Base-by-base conservation (phyloP, 352 stramenopile species). In the Globisporangium lucens region DNA sequence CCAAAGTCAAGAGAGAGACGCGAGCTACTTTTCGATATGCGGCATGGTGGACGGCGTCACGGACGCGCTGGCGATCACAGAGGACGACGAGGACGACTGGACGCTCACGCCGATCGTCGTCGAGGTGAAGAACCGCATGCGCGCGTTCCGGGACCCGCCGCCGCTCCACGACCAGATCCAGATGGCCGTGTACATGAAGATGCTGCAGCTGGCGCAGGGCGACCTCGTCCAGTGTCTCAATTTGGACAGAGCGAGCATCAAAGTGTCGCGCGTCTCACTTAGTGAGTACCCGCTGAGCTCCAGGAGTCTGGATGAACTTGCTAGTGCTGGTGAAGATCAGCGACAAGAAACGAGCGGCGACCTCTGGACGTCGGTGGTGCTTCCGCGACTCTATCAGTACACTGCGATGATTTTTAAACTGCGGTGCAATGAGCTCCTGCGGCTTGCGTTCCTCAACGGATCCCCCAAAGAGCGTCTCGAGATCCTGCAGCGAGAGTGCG, bases 171-270 rank as follows among this genome's bases (percentile, higher is more conserved):
- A 94, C 61, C 77, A 89, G 33, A 85, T 94, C 22, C 86, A 94
- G 56, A 79, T 93, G 68, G 84, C 83, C 17, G 75, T 94, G 24
- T 94, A 94, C 67, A 86, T 94, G 72, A 94, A 94, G 68, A 89
- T 94, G 84, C 63, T 93, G 4, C 72, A 65, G 1, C 66, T 93
- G 35, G 61, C 73, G 9, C 69, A 85, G 35, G 86, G 84, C 20
- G 81, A 94, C 61, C 68, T 94, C 56, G 78, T 94, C 22, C 79
- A 94, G 71, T 94, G 82, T 59, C 65, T 91, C 57, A 72, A 91
- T 59, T 53, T 68, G 8, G 73, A 83, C 58, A 52, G 74, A 3
- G 73, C 82, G 29, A 63, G 36, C 17, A 90, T 92, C 65, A 72
- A 82, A 46, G 67, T 91, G 55, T 86, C 84, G 24, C 73, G 84